These are phyloP conservation scores for Rutstroemia sydowiana DNA, from an alignment of 2,329 filamentous ascomycete species.

Conservation along the genomic window DNA sequence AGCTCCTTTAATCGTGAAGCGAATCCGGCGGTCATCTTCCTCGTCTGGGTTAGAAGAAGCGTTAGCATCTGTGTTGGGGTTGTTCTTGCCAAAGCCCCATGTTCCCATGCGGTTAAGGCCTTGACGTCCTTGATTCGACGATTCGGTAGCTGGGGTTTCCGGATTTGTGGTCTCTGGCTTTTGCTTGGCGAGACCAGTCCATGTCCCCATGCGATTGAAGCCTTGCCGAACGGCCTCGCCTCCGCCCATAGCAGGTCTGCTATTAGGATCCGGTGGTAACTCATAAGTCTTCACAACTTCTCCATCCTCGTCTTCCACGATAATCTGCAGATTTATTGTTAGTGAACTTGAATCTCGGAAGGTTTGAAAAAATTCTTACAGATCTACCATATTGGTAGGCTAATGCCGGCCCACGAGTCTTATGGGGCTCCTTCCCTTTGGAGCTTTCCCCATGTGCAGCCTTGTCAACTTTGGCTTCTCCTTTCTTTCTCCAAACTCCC, in stretches of 20 bases:
- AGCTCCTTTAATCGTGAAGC: conserved; percentile 69
- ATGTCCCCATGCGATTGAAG: conserved; percentile 23
- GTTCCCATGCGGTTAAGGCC: conserved; percentile 23
- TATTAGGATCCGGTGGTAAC: conserved; percentile 43
- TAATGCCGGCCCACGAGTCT: conserved; percentile 63
- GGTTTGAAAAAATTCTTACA: conserved; percentile 35
- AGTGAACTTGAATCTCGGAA: conserved; percentile 4
- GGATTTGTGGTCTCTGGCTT: conserved; percentile 7
- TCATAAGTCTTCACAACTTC: conserved; percentile 83
- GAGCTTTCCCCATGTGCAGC: conserved; percentile 25
- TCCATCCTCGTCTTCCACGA: conserved; percentile 79
- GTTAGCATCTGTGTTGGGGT: conserved; percentile 10
- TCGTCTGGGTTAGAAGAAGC: conserved; percentile 37
- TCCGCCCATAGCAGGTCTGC: conserved; percentile 10
- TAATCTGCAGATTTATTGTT: conserved; percentile 47
- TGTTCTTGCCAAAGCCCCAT: conserved; percentile 25
- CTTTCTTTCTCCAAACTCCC: conserved; percentile 29
- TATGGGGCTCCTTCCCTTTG: conserved; percentile 33
- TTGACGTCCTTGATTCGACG: conserved; percentile 23
- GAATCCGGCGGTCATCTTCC: conserved; percentile 62
- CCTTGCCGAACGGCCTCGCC: conserved; percentile 19
- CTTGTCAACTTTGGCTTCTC: conserved; percentile 29
- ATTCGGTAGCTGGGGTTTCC: background rate
- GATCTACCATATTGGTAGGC: conserved; percentile 83
- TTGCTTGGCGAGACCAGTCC: conserved; percentile 20